A percentile compares a stretch with the other conserved stretches of the same genome.
These are phyloP conservation scores for Pyrenophora teres DNA, from an alignment of 2,329 filamentous ascomycete genomes.

Conservation along the genomic window DNA sequence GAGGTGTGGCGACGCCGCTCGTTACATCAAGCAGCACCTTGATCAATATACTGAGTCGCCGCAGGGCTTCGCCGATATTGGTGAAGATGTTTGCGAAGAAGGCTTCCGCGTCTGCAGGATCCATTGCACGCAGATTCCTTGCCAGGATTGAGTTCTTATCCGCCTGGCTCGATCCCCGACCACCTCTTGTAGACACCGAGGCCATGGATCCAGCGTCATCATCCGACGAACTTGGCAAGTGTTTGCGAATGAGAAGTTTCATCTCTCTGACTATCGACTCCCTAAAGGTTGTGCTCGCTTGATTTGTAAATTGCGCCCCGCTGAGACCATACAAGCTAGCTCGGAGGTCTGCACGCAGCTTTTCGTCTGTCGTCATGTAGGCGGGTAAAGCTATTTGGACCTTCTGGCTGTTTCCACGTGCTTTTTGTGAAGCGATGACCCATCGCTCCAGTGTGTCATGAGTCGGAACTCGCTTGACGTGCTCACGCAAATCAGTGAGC, in stretches of 20 bases:
- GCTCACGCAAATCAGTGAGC: constrained; percentile 77
- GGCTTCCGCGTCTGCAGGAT: constrained; percentile 81
- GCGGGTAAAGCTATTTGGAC: constrained; percentile 72
- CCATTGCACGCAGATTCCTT: constrained; percentile 82
- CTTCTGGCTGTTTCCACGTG: constrained; percentile 69
- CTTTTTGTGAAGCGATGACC: constrained; percentile 75
- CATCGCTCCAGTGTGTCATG: constrained; percentile 81
- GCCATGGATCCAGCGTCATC: constrained; percentile 91
- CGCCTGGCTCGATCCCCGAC: constrained; percentile 70
- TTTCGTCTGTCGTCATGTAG: constrained; percentile 75
- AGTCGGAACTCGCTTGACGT: constrained; percentile 72
- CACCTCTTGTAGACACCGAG: constrained; percentile 77
- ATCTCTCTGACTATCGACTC: constrained; percentile 85
- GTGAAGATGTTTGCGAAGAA: constrained; percentile 84
- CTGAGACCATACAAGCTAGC: constrained; percentile 78
- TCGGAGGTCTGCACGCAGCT: constrained; percentile 71
- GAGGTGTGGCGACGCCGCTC: constrained; percentile 66
- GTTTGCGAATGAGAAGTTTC: constrained; percentile 78
- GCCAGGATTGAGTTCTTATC: constrained; percentile 90
- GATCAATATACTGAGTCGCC: constrained; percentile 84
- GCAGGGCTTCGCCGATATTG: constrained; percentile 81
- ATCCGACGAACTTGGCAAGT: constrained; percentile 89
- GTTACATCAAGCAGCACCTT: constrained; percentile 95
- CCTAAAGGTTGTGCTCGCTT: constrained; percentile 82
- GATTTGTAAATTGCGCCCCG: constrained; percentile 76